A percentile compares a stretch with the other conserved stretches of the same genome.
phyloP scores from a whole-genome alignment of 169 alveolate genomes.

The Plasmodium gaboni region DNA sequence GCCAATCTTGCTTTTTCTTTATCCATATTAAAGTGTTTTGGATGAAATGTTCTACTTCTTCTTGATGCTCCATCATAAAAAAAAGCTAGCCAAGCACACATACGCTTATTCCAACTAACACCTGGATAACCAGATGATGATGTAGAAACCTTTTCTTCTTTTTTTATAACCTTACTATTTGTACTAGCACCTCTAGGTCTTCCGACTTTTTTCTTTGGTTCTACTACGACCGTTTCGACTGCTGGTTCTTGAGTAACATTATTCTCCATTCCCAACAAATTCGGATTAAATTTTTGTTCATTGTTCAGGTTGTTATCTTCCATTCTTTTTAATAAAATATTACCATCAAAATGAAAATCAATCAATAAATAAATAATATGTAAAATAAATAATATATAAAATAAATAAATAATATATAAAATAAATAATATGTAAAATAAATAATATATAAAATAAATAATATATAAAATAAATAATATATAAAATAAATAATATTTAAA shows the following conservation, averaged over 20 bases:
- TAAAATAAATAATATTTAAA: too few species aligned
- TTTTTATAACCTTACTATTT: slow-evolving; percentile 49
- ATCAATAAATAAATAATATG: too few species aligned
- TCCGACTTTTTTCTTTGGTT: slow-evolving; percentile 49
- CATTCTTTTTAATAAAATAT: neutral
- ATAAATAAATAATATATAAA: too few species aligned
- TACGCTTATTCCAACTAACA: slow-evolving; percentile 90
- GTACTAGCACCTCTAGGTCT: slow-evolving; percentile 61
- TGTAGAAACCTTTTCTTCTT: slow-evolving; percentile 73
- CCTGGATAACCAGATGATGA: slow-evolving; percentile 90
- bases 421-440: too few species aligned
- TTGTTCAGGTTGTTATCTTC: neutral
- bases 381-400: too few species aligned
- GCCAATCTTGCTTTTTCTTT: slow-evolving; percentile 88
- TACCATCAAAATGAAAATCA: too few species aligned
- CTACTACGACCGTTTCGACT: neutral
- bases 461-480: too few species aligned
- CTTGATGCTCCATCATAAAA: slow-evolving; percentile 87
- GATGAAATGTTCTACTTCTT: slow-evolving; percentile 89
- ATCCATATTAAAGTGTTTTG: slow-evolving; percentile 86
- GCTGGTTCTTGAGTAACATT: neutral
- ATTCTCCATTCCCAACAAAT: neutral
- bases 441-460: too few species aligned
- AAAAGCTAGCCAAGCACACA: slow-evolving; percentile 91
- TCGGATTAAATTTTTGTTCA: slow-evolving; percentile 1